Conservation (phyloP, 306 rosid species). For the Vigna reflexopilosa region DNA sequence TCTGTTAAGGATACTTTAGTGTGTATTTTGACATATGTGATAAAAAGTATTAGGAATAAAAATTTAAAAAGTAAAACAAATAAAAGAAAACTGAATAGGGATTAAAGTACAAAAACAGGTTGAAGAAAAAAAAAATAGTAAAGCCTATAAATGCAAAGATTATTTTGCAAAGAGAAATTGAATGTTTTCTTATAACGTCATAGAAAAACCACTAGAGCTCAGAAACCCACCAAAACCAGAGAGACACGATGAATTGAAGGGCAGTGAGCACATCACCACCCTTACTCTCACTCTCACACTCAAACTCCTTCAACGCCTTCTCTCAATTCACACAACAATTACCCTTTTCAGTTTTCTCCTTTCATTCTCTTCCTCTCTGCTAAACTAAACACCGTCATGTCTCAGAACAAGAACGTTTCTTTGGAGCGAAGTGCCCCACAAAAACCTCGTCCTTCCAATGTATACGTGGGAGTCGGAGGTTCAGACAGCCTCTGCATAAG, state of each 20-base stretch:
- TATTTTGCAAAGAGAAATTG: too few species aligned
- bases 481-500: slow-evolving; percentile 56
- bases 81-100: too few species aligned
- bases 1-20: too few species aligned
- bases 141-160: too few species aligned
- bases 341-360: neutral
- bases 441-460: slow-evolving; percentile 49
- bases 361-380: neutral
- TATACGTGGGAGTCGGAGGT: slow-evolving; percentile 44
- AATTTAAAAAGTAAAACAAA: too few species aligned
- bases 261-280: neutral
- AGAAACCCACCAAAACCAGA: neutral
- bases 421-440: slow-evolving; percentile 56
- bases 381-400: slow-evolving; percentile 33
- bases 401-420: slow-evolving; percentile 53
- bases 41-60: too few species aligned
- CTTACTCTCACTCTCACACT: too few species aligned
- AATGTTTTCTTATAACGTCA: neutral
- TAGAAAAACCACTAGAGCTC: neutral
- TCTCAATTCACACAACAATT: too few species aligned
- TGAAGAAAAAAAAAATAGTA: too few species aligned
- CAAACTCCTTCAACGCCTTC: too few species aligned
- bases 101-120: too few species aligned
- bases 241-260: neutral
- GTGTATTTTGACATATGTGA: too few species aligned